phyloP scores from a whole-genome alignment of 306 rosid genomes.

The Cajanus cajan region DNA sequence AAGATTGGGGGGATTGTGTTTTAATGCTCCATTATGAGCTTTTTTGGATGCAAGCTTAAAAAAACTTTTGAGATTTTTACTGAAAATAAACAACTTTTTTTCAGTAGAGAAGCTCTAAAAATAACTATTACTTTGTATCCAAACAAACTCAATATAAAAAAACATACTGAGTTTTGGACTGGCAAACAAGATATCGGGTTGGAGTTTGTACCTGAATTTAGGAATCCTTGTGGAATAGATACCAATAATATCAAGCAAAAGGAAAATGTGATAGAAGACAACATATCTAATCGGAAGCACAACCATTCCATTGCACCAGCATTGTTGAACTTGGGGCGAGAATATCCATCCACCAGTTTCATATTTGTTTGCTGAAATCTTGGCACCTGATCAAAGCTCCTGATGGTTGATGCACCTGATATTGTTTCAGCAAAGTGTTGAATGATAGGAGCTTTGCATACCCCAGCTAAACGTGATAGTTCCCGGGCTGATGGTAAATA shows the following conservation, averaged over 20 bases:
- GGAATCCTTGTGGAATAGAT: slow-evolving; percentile 54
- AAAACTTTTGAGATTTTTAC: no score
- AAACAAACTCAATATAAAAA: no score
- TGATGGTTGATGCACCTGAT: slow-evolving; percentile 66
- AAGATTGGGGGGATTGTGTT: background rate
- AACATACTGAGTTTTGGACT: background rate
- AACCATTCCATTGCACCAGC: slow-evolving; percentile 69
- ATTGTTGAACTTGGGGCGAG: slow-evolving; percentile 52
- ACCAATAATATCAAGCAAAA: slow-evolving; percentile 58
- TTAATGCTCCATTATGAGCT: background rate
- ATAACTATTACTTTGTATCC: no score
- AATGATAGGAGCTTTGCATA: slow-evolving; percentile 71
- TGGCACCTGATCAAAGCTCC: slow-evolving; percentile 57
- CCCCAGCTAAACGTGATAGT: slow-evolving; percentile 61
- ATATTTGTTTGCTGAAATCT: slow-evolving; percentile 58
- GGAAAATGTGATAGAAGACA: slow-evolving; percentile 59
- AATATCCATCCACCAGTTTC: slow-evolving; percentile 58
- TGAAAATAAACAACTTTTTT: no score
- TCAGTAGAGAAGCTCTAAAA: no score
- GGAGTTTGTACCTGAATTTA: slow-evolving; percentile 53
- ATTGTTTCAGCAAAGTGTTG: slow-evolving; percentile 79
- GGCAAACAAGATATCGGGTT: background rate
- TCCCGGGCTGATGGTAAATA: slow-evolving; percentile 53
- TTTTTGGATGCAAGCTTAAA: no score
- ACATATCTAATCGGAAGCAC: slow-evolving; percentile 58